Percentiles rank a stretch among this genome's conserved stretches.
Conservation (phyloP, 305 asterid species). For the Fraxinus latifolia region DNA sequence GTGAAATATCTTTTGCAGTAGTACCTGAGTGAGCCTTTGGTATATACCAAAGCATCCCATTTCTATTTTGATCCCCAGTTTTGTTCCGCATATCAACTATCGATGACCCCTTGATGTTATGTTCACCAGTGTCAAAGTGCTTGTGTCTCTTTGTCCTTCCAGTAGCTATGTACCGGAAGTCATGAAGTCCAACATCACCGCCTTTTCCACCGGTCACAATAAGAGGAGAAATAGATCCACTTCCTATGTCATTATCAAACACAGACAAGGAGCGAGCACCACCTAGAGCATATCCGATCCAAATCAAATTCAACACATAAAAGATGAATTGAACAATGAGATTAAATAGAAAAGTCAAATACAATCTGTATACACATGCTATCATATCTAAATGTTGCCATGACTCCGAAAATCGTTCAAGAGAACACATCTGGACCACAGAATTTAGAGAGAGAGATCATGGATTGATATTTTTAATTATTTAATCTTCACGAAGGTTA, state of each 20-base stretch:
- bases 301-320: conserved; percentile 1
- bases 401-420: not conserved
- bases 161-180: conserved; percentile 96
- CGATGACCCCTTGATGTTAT: conserved; percentile 50
- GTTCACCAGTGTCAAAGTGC: conserved; percentile 61
- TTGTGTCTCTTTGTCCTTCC: conserved; percentile 89
- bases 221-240: conserved; percentile 92
- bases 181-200: conserved; percentile 98
- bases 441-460: not conserved
- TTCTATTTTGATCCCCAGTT: conserved; percentile 95
- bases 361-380: not conserved
- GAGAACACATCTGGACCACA: not conserved
- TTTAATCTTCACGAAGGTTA: not conserved
- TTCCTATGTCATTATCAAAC: conserved; percentile 88
- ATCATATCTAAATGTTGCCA: conserved; percentile 3
- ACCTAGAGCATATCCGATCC: conserved; percentile 44
- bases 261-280: conserved; percentile 92
- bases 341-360: not conserved
- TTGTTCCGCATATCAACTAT: conserved; percentile 61
- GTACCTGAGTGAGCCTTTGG: conserved; percentile 99
- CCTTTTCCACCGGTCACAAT: conserved; percentile 91
- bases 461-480: not conserved
- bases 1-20: conserved; percentile 14
- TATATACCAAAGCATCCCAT: conserved; percentile 99
- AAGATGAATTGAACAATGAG: conserved; percentile 8